Evolutionary conservation across 441 rosid genomes (phyloP).

Genomic region (Corymbia calophylla): DNA sequence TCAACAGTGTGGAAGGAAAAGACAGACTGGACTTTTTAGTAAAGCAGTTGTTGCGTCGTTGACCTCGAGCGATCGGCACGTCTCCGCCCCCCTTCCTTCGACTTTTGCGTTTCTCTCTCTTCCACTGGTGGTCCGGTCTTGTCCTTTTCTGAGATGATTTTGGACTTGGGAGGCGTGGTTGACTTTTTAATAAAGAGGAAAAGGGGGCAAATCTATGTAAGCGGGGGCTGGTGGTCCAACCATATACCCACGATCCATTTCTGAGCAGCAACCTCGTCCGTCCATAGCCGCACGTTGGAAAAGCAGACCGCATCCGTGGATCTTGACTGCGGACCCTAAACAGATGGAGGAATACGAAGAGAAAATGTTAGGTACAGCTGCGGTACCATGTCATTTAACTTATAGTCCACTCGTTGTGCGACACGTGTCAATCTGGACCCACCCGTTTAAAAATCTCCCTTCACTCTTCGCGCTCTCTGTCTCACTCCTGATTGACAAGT

Average conservation of each 20-base stretch:
- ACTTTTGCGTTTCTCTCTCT: not conserved
- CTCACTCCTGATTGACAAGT: too few species aligned
- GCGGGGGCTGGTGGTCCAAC: not conserved
- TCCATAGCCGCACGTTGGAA: not conserved
- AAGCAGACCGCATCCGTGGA: not conserved
- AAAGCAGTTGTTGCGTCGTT: not conserved
- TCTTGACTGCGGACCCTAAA: not conserved
- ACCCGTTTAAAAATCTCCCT: not conserved
- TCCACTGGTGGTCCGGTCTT: not conserved
- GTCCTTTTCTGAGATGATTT: not conserved
- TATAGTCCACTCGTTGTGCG: not conserved
- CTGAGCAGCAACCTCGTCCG: not conserved
- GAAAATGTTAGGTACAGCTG: not conserved
- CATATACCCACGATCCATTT: not conserved
- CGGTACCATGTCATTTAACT: accelerated
- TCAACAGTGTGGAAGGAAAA: not conserved
- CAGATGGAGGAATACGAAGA: not conserved
- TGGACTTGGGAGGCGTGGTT: not conserved
- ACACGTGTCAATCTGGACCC: accelerated
- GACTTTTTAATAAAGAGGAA: not conserved
- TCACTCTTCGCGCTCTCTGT: not conserved
- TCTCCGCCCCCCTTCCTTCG: not conserved
- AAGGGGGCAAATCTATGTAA: not conserved
- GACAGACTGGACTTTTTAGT: not conserved
- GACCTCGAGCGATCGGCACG: not conserved